Evolutionary conservation across 805 yeast species (phyloP), one percentile per base, ranked within the genome.

Genomic region (Ogataea corticis): DNA sequence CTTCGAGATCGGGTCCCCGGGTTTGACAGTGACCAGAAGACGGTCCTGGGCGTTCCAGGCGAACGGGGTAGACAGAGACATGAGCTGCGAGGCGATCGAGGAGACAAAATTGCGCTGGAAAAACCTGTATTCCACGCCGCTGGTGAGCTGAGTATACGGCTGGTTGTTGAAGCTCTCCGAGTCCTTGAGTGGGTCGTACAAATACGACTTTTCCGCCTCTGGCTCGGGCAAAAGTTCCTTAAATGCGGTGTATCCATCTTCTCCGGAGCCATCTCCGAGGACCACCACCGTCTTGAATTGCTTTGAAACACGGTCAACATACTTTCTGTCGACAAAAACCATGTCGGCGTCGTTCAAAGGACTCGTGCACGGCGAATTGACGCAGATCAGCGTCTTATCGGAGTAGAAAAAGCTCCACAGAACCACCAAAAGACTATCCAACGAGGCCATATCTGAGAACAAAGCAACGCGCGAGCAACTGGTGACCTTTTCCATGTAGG

Each of bases 301-400:
- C 19, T 52, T 19, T 2, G 33, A 11, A 17, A 55, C 51, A 10
- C 32, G 38, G 7, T 43, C 16, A 10, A 46, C 29, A 18, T 56
- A 37, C 21, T 38, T 21, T 10, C 31, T 11, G 30, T 54, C 60
- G 19, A 58, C 60, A 15, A 59, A 39, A 1, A 61, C 56, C 21
- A 73, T 38, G 39, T 71, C 76, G 33, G 72, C 64, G 10, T 61
- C 68, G 7, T 66, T 37, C 13, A 74, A 70, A 12, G 67, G 58
- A 0, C 58, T 52, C n/a, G 40, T 17, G 25, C 15, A n/a, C 31
- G 75, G 66, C 1, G 85, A 70, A 2, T 86, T 51, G 37, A 79
- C 28, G 76, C 63, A 55, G n/a, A 70, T 59, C 5, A 63, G 35
- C 10, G 73, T 72, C 27, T 62, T 56, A 19, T 72, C 71, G 33